Evolutionary conservation across 768 basidiomycete species (phyloP).

Genomic region (Rhizopogon vinicolor): DNA sequence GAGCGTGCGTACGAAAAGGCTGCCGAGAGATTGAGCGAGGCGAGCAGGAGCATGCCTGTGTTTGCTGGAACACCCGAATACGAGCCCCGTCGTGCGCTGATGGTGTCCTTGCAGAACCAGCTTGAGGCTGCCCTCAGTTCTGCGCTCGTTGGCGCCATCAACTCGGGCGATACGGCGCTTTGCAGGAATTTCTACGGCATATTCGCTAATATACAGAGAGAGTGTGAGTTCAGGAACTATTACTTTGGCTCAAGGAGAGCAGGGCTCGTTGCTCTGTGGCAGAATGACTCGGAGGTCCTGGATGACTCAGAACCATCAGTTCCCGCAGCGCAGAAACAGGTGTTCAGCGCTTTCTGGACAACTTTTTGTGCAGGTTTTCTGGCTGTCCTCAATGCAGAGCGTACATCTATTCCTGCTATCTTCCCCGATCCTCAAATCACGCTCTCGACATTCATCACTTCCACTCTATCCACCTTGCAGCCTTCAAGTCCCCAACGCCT

Average conservation of each 20-base stretch:
- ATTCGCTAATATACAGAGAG: conserved; percentile 88
- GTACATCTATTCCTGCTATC: conserved; percentile 70
- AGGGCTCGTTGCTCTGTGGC: conserved; percentile 66
- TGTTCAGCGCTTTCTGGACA: conserved; percentile 65
- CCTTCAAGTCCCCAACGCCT: conserved; percentile 83
- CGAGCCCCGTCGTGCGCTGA: conserved; percentile 76
- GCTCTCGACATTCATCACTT: conserved; percentile 78
- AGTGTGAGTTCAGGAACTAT: conserved; percentile 89
- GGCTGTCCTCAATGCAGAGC: conserved; percentile 63
- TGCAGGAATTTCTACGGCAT: conserved; percentile 82
- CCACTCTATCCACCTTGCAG: conserved; percentile 71
- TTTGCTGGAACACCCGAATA: conserved; percentile 93
- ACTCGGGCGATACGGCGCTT: conserved; percentile 63
- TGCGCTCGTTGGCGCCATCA: conserved; percentile 86
- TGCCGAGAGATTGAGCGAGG: conserved; percentile 88
- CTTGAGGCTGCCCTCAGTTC: conserved; percentile 89
- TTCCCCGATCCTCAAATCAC: conserved; percentile 82
- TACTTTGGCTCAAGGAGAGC: conserved; percentile 84
- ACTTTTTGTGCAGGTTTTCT: conserved; percentile 73
- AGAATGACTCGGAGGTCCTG: conserved; percentile 39
- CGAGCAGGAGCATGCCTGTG: conserved; percentile 82
- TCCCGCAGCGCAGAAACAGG: conserved; percentile 21
- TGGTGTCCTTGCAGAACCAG: conserved; percentile 93
- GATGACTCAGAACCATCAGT: conserved; percentile 40
- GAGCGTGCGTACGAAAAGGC: conserved; percentile 84